These are phyloP conservation scores for Myxozyma kluyveri DNA, from an alignment of 805 yeast genomes.

Conservation along the genomic window DNA sequence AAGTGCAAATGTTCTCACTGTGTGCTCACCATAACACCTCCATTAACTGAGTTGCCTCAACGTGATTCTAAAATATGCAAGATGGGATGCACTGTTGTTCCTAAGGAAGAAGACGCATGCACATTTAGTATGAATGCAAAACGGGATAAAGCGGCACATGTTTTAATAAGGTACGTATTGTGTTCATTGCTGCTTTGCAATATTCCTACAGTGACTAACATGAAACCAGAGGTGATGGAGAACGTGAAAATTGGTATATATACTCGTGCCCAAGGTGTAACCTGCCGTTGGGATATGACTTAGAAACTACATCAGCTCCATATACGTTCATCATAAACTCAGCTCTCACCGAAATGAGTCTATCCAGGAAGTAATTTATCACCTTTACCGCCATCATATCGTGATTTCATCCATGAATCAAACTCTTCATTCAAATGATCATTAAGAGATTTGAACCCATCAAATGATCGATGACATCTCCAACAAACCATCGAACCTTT, in stretches of 20 bases:
- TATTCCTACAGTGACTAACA: neutral
- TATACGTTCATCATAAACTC: constrained; percentile 14
- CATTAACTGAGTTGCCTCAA: constrained; percentile 13
- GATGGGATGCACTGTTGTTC: constrained; percentile 9
- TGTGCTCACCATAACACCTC: constrained; percentile 13
- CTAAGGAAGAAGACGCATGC: constrained; percentile 6
- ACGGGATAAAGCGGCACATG: constrained; percentile 3
- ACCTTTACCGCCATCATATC: too few relatives aligned
- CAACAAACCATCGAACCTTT: constrained; percentile 44
- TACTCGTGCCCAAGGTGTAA: constrained; percentile 24
- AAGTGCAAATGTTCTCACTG: constrained; percentile 16
- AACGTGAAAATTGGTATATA: constrained; percentile 21
- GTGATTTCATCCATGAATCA: constrained; percentile 4
- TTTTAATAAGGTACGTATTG: constrained; percentile 1
- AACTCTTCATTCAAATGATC: constrained; percentile 43
- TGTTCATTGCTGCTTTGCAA: neutral
- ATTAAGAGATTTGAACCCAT: constrained; percentile 46
- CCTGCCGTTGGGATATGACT: constrained; percentile 21
- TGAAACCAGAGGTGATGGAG: constrained; percentile 11
- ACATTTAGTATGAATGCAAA: neutral
- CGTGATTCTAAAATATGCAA: constrained; percentile 10
- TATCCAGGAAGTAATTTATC: neutral
- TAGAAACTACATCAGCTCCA: neutral
- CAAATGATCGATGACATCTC: constrained; percentile 45
- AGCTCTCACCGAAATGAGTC: constrained; percentile 2